phyloP scores from a whole-genome alignment of 371 early-diverging fungal species.

The Funneliformis caledonium region DNA sequence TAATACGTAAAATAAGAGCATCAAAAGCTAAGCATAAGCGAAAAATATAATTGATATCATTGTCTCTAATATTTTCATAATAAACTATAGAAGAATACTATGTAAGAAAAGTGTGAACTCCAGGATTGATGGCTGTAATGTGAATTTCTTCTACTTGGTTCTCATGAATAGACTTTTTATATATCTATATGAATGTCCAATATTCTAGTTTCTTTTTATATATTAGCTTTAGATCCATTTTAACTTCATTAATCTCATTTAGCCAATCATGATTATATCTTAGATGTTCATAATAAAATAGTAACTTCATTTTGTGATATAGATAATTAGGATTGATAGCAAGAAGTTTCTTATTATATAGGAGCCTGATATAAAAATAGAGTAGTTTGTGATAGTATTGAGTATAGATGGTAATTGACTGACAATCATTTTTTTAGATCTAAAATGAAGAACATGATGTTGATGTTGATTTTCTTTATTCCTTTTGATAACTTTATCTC shows the following conservation, averaged over 20 bases:
- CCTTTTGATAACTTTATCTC: slow-evolving; percentile 19
- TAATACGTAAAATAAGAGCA: background rate
- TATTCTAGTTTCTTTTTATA: slow-evolving; percentile 25
- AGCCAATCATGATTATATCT: slow-evolving; percentile 22
- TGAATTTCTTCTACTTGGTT: slow-evolving; percentile 37
- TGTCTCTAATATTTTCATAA: background rate
- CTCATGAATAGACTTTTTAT: slow-evolving; percentile 12
- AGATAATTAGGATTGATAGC: slow-evolving; percentile 1
- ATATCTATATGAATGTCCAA: slow-evolving; percentile 1
- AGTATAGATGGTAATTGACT: background rate
- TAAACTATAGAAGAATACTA: slow-evolving; percentile 25
- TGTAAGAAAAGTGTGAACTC: slow-evolving; percentile 29
- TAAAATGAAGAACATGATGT: slow-evolving; percentile 14
- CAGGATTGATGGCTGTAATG: slow-evolving; percentile 27
- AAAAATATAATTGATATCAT: slow-evolving; percentile 30
- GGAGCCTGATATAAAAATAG: slow-evolving; percentile 18
- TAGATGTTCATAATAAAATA: background rate
- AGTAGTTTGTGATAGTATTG: background rate
- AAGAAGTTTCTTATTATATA: slow-evolving; percentile 25
- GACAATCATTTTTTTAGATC: slow-evolving; percentile 3
- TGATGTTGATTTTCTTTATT: slow-evolving; percentile 18
- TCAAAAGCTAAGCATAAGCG: slow-evolving; percentile 1
- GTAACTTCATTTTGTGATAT: background rate
- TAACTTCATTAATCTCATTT: slow-evolving; percentile 23
- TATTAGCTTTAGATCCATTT: slow-evolving; percentile 22